Base-by-base conservation (phyloP, 129 eudicot species). In the Apium graveolens region DNA sequence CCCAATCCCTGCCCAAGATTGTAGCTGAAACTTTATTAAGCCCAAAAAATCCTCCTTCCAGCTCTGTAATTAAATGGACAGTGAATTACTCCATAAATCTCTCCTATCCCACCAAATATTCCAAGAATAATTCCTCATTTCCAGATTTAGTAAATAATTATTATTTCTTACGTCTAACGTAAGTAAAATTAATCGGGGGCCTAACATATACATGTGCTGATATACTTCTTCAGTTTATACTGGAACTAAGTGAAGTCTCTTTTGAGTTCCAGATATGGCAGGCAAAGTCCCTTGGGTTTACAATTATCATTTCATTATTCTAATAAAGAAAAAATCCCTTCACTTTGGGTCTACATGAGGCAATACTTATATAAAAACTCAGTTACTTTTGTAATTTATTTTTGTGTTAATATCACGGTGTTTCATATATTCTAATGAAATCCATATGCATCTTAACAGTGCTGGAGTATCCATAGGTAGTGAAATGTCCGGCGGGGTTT, bases 401-500 rank as follows among this genome's bases (percentile, higher is more conserved):
- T 0, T 7, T 60, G 31, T 62, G 11, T 29, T 3, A n/a, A 14
- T 38, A 20, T 43, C 20, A 71, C 4, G 31, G 5, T 70, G 21
- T 49, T 29, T 37, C 51, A 73, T 62, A 62, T 65, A 65, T 46
- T 76, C 34, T 65, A 37, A 63, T 51, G 46, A 76, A 75, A 45
- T 38, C 26, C 70, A 34, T 46, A 34, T 81, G 76, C 69, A 68
- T 78, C 68, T 73, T 57, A 24, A 78, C 87, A 90, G 95, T 84
- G 95, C 95, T 75, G 95, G 95, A 69, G 86, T 90, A 73, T 90
- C 95, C 35, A 90, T 90, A 34, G 97, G 97, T 74, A 92, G 97
- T 37, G 97, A 92, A 81, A 92, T 92, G 97, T 92, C 97, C 16
- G 97, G 97, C 8, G 97, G 97, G 27, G 92, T 92, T 63, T 87